Evolutionary conservation across 208 protist genomes (phyloP).

Genomic region (Acanthamoeba castellanii): DNA sequence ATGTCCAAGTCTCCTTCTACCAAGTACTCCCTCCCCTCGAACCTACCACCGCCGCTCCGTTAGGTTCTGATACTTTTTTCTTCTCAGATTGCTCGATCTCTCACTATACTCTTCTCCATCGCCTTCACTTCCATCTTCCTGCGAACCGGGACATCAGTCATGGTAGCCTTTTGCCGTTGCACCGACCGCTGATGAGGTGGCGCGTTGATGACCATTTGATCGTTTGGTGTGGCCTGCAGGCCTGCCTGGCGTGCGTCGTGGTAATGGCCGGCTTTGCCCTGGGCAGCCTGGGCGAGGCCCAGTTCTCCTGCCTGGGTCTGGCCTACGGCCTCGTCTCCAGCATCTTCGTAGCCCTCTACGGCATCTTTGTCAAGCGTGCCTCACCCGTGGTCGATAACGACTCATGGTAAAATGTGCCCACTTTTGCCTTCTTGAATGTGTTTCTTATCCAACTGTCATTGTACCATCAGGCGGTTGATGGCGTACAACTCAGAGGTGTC

Average conservation of each 20-base stretch:
- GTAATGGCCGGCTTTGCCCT: constrained; percentile 79
- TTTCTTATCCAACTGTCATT: not conserved
- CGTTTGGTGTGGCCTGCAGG: too few relatives aligned
- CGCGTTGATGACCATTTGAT: not conserved
- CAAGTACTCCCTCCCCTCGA: constrained; percentile 21
- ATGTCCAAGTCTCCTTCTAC: constrained; percentile 77
- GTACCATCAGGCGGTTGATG: constrained; percentile 4
- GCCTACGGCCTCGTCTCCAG: constrained; percentile 76
- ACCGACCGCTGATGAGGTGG: not conserved
- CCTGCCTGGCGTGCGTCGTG: constrained; percentile 33
- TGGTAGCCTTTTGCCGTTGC: not conserved
- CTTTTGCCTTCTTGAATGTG: not conserved
- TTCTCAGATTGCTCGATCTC: constrained; percentile 69
- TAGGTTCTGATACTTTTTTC: not conserved
- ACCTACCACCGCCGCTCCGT: not conserved
- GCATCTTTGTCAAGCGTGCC: constrained; percentile 22
- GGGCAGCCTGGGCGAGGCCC: constrained; percentile 67
- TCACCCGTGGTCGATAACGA: not conserved
- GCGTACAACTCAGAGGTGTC: constrained; percentile 40
- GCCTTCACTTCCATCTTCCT: constrained; percentile 75
- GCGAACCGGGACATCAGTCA: constrained; percentile 7
- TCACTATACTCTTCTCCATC: constrained; percentile 80
- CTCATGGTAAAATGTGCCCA: not conserved
- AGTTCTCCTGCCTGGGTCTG: constrained; percentile 65
- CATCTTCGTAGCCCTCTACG: constrained; percentile 79